phyloP scores from a whole-genome alignment of 2,329 filamentous ascomycete species.

The Phialophora chinensis region DNA sequence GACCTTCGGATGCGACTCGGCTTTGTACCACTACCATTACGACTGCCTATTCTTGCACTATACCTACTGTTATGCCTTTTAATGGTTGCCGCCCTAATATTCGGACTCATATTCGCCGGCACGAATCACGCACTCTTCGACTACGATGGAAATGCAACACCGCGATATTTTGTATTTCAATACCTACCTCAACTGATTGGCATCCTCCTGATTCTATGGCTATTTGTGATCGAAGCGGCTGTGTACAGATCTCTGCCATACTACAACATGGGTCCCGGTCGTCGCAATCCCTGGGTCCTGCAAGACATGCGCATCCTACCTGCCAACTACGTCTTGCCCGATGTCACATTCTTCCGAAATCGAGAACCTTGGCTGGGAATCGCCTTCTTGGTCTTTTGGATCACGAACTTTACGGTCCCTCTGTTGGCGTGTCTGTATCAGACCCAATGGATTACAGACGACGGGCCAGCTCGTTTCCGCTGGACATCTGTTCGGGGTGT shows the following conservation, averaged over 20 bases:
- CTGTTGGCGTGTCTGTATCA: slow-evolving; percentile 79
- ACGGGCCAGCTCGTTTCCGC: slow-evolving; percentile 67
- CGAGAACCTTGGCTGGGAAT: slow-evolving; percentile 71
- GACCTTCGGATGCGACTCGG: slow-evolving; percentile 61
- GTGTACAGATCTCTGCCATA: slow-evolving; percentile 81
- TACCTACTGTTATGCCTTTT: slow-evolving; percentile 68
- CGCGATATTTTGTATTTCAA: slow-evolving; percentile 82
- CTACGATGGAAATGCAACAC: slow-evolving; percentile 72
- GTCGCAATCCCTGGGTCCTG: slow-evolving; percentile 62
- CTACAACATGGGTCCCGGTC: slow-evolving; percentile 64
- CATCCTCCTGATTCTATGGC: slow-evolving; percentile 73
- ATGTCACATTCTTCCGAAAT: slow-evolving; percentile 69
- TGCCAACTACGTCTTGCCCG: slow-evolving; percentile 71
- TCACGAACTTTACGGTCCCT: slow-evolving; percentile 79
- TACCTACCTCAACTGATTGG: slow-evolving; percentile 82
- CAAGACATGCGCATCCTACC: slow-evolving; percentile 66
- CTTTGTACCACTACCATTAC: slow-evolving; percentile 74
- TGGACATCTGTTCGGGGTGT: slow-evolving; percentile 82
- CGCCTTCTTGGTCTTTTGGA: slow-evolving; percentile 74
- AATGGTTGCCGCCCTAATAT: slow-evolving; percentile 74
- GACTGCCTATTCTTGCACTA: slow-evolving; percentile 66
- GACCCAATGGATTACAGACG: slow-evolving; percentile 65
- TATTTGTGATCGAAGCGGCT: slow-evolving; percentile 74
- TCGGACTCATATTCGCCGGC: slow-evolving; percentile 72
- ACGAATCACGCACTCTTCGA: slow-evolving; percentile 68